Evolutionary conservation across 2,329 filamentous ascomycete genomes (phyloP).

Genomic region (Colletotrichum australisinense): DNA sequence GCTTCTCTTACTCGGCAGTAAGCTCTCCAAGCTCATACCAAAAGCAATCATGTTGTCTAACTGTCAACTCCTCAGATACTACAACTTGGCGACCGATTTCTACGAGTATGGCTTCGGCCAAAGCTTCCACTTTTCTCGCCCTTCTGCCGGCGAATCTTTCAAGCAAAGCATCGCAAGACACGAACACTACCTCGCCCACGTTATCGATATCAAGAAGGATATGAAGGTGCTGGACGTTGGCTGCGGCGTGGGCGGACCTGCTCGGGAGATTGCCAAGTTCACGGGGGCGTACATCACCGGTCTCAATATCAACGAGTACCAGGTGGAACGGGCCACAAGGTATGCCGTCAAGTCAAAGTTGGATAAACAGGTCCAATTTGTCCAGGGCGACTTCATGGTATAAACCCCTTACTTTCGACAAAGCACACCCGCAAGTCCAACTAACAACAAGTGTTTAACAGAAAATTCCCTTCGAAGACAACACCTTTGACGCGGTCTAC

Average conservation of each 20-base stretch:
- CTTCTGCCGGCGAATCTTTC: slow-evolving; percentile 87
- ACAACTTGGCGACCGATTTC: slow-evolving; percentile 94
- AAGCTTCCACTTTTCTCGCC: slow-evolving; percentile 98
- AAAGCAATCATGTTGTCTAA: background rate
- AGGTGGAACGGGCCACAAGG: slow-evolving; percentile 90
- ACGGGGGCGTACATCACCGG: slow-evolving; percentile 89
- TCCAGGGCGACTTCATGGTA: slow-evolving; percentile 97
- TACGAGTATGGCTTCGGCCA: slow-evolving; percentile 98
- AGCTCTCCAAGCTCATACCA: slow-evolving; percentile 46
- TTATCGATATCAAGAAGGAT: slow-evolving; percentile 85
- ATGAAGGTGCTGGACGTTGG: slow-evolving; percentile 96
- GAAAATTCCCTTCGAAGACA: slow-evolving; percentile 77
- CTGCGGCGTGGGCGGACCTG: slow-evolving; percentile 95
- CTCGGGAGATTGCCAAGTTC: slow-evolving; percentile 96
- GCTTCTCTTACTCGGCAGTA: slow-evolving; percentile 93
- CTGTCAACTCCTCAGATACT: slow-evolving; percentile 72
- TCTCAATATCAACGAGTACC: slow-evolving; percentile 99
- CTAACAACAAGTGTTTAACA: background rate
- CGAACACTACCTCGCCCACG: slow-evolving; percentile 95
- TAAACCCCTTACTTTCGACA: slow-evolving; percentile 7
- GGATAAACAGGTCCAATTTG: slow-evolving; percentile 82
- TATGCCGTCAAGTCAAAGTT: slow-evolving; percentile 88
- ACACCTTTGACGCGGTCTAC: slow-evolving; percentile 94
- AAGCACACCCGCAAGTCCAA: fast-evolving
- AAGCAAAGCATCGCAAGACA: slow-evolving; percentile 93